phyloP scores from a whole-genome alignment of 208 protist genomes.

The Crithidia fasciculata region DNA sequence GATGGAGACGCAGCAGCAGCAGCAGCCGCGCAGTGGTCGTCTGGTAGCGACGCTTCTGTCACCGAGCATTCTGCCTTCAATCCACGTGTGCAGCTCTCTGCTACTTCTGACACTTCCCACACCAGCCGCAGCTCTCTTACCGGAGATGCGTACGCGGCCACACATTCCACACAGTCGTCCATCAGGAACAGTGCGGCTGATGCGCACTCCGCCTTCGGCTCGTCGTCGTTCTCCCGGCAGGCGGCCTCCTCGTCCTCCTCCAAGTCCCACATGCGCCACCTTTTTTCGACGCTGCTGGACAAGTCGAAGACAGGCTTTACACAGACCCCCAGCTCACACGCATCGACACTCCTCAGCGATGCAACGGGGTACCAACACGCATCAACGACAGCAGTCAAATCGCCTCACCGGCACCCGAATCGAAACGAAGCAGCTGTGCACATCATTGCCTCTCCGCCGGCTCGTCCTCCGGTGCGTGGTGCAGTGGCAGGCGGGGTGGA shows the following conservation, averaged over 20 bases:
- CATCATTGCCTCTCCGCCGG: slow-evolving; percentile 1
- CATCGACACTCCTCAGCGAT: background rate
- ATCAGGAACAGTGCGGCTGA: background rate
- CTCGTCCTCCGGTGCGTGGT: background rate
- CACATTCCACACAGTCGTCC: background rate
- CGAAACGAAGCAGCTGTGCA: background rate
- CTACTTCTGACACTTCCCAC: too few species aligned
- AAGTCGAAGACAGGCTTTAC: background rate
- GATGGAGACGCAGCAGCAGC: too few species aligned
- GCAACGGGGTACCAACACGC: background rate
- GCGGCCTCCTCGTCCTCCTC: background rate
- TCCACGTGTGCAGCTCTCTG: too few species aligned
- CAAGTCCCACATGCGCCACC: slow-evolving; percentile 13
- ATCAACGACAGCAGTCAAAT: background rate
- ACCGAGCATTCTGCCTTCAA: too few species aligned
- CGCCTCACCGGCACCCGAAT: background rate
- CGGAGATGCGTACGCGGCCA: too few species aligned
- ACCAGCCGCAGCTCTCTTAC: too few species aligned
- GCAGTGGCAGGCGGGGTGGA: slow-evolving; percentile 4
- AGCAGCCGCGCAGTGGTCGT: too few species aligned
- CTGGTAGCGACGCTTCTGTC: too few species aligned
- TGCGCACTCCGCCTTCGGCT: background rate
- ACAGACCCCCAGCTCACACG: background rate
- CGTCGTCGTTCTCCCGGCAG: background rate
- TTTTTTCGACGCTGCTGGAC: slow-evolving; percentile 18